Evolutionary conservation across 1,284 basidiomycete species (phyloP).

Genomic region (Cutaneotrichosporon sp.): DNA sequence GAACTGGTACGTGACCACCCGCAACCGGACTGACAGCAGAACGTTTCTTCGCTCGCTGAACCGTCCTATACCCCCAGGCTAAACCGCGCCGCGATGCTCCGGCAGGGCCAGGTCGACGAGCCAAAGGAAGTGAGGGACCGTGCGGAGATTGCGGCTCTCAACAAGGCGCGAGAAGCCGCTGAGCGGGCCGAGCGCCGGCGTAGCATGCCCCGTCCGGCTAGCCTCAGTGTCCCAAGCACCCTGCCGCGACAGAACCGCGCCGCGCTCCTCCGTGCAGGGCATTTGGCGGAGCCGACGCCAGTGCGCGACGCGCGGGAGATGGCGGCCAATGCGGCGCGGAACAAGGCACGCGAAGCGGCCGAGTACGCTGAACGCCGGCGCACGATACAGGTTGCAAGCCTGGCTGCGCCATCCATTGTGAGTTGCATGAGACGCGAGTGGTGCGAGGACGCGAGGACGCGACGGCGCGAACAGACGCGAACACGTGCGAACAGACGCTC

Average conservation of each 20-base stretch:
- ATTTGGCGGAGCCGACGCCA: neutral
- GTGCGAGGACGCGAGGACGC: no score
- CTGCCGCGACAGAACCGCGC: slow-evolving; percentile 18
- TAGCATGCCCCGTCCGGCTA: slow-evolving; percentile 29
- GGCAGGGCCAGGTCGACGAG: slow-evolving; percentile 8
- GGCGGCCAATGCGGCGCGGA: slow-evolving; percentile 22
- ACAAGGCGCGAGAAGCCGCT: slow-evolving; percentile 27
- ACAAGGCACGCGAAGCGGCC: slow-evolving; percentile 27
- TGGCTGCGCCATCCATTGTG: slow-evolving; percentile 17
- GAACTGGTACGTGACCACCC: slow-evolving; percentile 22
- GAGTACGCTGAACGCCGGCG: slow-evolving; percentile 30
- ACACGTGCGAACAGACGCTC: slow-evolving; percentile 1
- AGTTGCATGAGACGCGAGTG: no score
- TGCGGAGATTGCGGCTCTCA: slow-evolving; percentile 23
- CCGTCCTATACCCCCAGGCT: slow-evolving; percentile 27
- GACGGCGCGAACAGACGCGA: no score
- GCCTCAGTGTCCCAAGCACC: slow-evolving; percentile 14
- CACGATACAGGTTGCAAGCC: slow-evolving; percentile 28
- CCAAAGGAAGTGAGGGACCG: slow-evolving; percentile 12
- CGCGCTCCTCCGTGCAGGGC: slow-evolving; percentile 16
- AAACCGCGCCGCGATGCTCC: slow-evolving; percentile 19
- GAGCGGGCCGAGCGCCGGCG: slow-evolving; percentile 31
- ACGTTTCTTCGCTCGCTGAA: slow-evolving; percentile 29
- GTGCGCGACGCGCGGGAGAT: slow-evolving; percentile 14
- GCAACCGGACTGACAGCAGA: slow-evolving; percentile 15